Base-by-base conservation (phyloP, 2,329 filamentous ascomycete species). In the Ophiostoma ips region DNA sequence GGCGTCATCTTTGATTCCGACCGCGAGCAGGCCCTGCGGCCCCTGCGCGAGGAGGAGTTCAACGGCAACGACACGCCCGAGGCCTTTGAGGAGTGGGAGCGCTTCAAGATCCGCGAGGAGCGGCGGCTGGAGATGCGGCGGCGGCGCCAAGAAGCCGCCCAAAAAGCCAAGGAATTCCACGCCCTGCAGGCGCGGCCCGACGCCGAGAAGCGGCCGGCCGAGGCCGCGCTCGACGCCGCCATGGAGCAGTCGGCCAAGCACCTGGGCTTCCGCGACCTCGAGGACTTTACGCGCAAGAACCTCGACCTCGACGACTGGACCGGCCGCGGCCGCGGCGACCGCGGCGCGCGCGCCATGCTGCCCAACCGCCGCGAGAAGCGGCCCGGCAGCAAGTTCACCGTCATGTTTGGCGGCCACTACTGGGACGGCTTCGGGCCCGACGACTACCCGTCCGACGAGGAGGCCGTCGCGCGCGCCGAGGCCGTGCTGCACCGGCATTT, bases 381-480 rank as follows among this genome's bases (percentile, higher is more conserved):
- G 19, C 19, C 31, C 0, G 87, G 86, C 21, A 94, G 87, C 13
- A 95, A 94, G 64, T 66, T 96, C 49, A 95, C 90, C 15, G 85
- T 96, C 58, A 94, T 98, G 80, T 71, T 98, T 51, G 92, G 92
- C 52, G 92, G 92, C 1, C 88, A 95, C 66, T 87, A 86, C 76
- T 96, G 87, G 87, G 74, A 87, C 62, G 75, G 70, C 52, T 58
- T 56, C 43, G 59, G 54, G 2, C 48, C 58, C 1, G 48, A 52
- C 10, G 67, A 70, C 36, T 77, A 77, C 51, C 88, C 87, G 0
- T 68, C 75, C 47, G 72, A 81, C 54, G 70, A 81, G 13, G 74
- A 84, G 56, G 87, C 79, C 15, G 68, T 84, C 24, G 61, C 66
- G 6, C 83, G 90, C 75, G 87, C 89, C 33, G 76, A 77, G 54